Base-by-base conservation (phyloP, 495 filamentous ascomycete genomes). In the Pseudevernia furfuracea region DNA sequence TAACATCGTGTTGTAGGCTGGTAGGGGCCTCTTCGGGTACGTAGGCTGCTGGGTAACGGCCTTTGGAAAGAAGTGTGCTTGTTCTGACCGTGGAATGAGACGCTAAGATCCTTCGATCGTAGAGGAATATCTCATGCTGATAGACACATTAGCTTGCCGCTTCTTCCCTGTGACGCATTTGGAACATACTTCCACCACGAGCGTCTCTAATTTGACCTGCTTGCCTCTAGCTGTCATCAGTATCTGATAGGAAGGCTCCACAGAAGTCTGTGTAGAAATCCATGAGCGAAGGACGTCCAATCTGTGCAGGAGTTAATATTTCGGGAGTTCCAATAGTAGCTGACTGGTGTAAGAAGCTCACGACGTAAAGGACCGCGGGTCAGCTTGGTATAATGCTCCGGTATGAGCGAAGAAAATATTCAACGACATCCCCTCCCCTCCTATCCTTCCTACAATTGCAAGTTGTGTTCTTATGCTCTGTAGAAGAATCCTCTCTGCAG, bases 331-430 rank as follows among this genome's bases (percentile, higher is more conserved):
- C 38, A 30, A 59, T 52, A 41, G 60, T 46, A 41, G 23, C 48
- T 61, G 39, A 23, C 38, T 38, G 59, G 21, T 53, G 25, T 14
- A 48, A 19, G 49, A 60, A 61, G 80, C 86, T 72, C 80, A 92
- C 88, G 85, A 87, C 63, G 83, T 74, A 73, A 90, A 85, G 57
- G 83, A 82, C 58, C 82, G 80, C 32, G 83, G 82, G 75, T 95
- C 89, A 66, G 88, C 80, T 69, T 82, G 79, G 72, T 92, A 81
- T 78, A 87, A 86, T 79, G 91, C 85, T 79, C 92, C 92, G 70
- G 88, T 88, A 79, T 94, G 91, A 79, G 90, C 92, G 65, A 94
- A 84, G 75, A 88, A 89, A 75, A 96, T 85, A 75, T 90, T 83
- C 73, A 90, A 79, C 77, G 87, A 86, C 84, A 92, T 91, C 69